These are phyloP conservation scores for Linum usitatissimum DNA, from an alignment of 345 rosid species.

Conservation along the genomic window DNA sequence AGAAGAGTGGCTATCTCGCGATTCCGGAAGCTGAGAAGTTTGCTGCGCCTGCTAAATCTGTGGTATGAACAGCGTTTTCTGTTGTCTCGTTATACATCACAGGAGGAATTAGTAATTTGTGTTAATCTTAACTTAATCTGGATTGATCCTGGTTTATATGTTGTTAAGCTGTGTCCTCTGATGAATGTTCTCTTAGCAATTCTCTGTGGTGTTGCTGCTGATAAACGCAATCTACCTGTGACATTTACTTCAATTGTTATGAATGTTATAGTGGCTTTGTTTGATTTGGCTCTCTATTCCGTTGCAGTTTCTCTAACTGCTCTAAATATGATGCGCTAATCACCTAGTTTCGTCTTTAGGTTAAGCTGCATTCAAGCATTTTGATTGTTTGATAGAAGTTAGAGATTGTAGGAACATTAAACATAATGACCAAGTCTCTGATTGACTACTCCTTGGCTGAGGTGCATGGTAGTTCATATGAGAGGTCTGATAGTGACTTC, in stretches of 20 bases:
- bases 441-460: no score
- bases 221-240: background rate
- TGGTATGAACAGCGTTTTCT: constrained; percentile 21
- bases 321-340: background rate
- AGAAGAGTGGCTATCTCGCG: constrained; percentile 74
- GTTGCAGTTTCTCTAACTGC: background rate
- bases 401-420: no score
- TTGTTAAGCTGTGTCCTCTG: background rate
- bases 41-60: constrained; percentile 19
- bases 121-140: background rate
- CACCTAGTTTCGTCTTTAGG: background rate
- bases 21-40: constrained; percentile 28
- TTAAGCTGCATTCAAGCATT: no score
- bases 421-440: no score
- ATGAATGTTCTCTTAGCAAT: background rate
- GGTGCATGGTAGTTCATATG: no score
- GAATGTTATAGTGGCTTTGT: background rate
- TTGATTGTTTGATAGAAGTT: no score
- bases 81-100: background rate
- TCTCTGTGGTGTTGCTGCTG: background rate
- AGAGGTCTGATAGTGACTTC: no score
- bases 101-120: background rate
- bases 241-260: background rate
- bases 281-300: background rate
- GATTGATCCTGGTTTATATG: background rate